phyloP scores from a whole-genome alignment of 345 rosid genomes.

The Isatis tinctoria region DNA sequence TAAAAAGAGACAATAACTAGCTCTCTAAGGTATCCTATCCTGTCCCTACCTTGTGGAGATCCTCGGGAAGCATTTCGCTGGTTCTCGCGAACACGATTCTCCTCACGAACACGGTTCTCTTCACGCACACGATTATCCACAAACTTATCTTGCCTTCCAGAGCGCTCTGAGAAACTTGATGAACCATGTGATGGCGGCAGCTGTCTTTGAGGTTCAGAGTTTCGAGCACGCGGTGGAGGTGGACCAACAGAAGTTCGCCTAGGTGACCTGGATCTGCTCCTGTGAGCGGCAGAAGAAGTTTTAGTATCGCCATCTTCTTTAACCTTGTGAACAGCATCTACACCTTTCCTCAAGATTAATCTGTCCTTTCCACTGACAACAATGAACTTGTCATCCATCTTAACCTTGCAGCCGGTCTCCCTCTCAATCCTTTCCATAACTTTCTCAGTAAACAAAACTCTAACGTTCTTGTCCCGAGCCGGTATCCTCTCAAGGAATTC shows the following conservation, averaged over 20 bases:
- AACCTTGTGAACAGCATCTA: conserved; percentile 89
- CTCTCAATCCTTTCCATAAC: conserved; percentile 71
- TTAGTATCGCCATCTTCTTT: conserved; percentile 68
- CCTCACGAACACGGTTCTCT: conserved; percentile 52
- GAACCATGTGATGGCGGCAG: conserved; percentile 49
- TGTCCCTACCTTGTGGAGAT: conserved; percentile 99
- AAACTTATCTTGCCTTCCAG: conserved; percentile 69
- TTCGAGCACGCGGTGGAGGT: conserved; percentile 53
- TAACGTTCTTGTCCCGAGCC: conserved; percentile 75
- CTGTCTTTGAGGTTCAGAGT: conserved; percentile 61
- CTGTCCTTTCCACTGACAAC: conserved; percentile 96
- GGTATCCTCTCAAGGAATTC: conserved; percentile 94
- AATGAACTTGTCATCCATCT: conserved; percentile 88
- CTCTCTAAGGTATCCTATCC: conserved; percentile 66
- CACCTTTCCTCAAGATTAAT: conserved; percentile 84
- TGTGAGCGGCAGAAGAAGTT: conserved; percentile 59
- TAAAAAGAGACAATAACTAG: conserved; percentile 49
- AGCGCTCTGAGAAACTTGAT: conserved; percentile 60
- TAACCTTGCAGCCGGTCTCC: conserved; percentile 86
- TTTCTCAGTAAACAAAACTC: conserved; percentile 75
- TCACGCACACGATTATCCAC: conserved; percentile 61
- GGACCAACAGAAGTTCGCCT: conserved; percentile 58
- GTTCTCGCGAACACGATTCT: conserved; percentile 50
- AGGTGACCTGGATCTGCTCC: conserved; percentile 91
- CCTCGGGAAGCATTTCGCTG: conserved; percentile 60